A percentile compares a stretch with the other conserved stretches of the same genome.
Evolutionary conservation across 1,284 basidiomycete species (phyloP).

Genomic region (Moniliella sp.): DNA sequence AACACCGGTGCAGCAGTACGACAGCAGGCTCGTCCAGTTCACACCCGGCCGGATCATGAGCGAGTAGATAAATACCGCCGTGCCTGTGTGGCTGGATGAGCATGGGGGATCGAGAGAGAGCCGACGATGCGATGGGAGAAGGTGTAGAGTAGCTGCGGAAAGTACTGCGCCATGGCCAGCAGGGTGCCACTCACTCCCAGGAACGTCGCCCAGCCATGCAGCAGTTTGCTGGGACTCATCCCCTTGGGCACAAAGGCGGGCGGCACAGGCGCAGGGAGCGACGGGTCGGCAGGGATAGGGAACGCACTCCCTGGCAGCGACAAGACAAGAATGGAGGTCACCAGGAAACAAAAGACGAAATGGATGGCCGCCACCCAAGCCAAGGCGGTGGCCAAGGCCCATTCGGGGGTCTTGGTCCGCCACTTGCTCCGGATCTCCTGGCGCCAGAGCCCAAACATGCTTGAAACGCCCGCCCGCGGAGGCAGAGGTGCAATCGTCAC

Average conservation of each 20-base stretch:
- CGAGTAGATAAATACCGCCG: constrained; percentile 63
- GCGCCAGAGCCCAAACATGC: too few species aligned
- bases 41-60: constrained; percentile 25
- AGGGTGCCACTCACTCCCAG: constrained; percentile 60
- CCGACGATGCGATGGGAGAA: constrained; percentile 60
- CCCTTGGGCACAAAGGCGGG: constrained; percentile 15
- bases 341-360: constrained; percentile 37
- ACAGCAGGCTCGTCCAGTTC: constrained; percentile 16
- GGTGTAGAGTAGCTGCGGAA: constrained; percentile 65
- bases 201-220: constrained; percentile 57
- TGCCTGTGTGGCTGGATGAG: constrained; percentile 75
- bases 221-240: constrained; percentile 23
- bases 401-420: constrained; percentile 41
- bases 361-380: constrained; percentile 53
- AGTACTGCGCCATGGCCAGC: constrained; percentile 62
- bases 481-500: too few species aligned
- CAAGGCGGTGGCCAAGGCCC: constrained; percentile 53
- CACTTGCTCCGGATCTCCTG: constrained; percentile 3
- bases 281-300: constrained; percentile 38
- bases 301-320: constrained; percentile 6
- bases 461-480: too few species aligned
- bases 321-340: constrained; percentile 7
- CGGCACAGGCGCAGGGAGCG: constrained; percentile 39
- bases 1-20: constrained; percentile 60
- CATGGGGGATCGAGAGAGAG: constrained; percentile 76